Percentiles rank a stretch among this genome's conserved stretches.
These are phyloP conservation scores for Phaeosphaeriaceae sp. DNA, from an alignment of 2,329 filamentous ascomycete species.

Conservation along the genomic window DNA sequence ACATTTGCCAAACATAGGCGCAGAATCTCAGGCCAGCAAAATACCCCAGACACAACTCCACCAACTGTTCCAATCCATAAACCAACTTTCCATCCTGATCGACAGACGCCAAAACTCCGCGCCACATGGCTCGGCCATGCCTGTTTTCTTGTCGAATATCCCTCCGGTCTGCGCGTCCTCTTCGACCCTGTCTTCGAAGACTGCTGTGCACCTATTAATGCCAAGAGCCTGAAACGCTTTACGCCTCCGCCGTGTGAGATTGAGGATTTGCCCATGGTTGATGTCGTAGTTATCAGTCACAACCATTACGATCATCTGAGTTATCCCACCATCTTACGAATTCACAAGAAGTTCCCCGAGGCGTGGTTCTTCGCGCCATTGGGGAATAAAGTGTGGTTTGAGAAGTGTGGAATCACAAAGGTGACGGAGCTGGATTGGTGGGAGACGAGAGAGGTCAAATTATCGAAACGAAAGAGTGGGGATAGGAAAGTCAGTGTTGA, in stretches of 20 bases:
- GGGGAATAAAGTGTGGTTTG: constrained; percentile 85
- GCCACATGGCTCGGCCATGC: constrained; percentile 96
- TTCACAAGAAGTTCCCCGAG: constrained; percentile 74
- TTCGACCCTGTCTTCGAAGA: constrained; percentile 95
- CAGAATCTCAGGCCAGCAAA: constrained; percentile 57
- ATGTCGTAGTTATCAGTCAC: constrained; percentile 81
- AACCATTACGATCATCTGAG: constrained; percentile 94
- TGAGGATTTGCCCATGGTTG: constrained; percentile 76
- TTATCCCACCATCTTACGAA: constrained; percentile 73
- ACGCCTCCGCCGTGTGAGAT: constrained; percentile 79
- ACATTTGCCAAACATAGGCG: too few relatives aligned
- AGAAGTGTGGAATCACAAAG: constrained; percentile 70
- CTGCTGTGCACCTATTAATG: constrained; percentile 78
- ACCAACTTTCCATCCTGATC: constrained; percentile 70
- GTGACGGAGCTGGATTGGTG: constrained; percentile 96
- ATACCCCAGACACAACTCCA: constrained; percentile 67
- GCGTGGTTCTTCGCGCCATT: constrained; percentile 89
- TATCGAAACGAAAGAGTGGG: constrained; percentile 51
- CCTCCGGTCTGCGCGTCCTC: constrained; percentile 81
- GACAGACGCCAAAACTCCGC: constrained; percentile 68
- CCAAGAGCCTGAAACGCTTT: constrained; percentile 76
- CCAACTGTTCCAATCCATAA: constrained; percentile 71
- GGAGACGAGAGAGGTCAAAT: constrained; percentile 78
- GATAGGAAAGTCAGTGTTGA: constrained; percentile 8
- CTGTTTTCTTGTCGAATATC: constrained; percentile 92